A percentile compares a stretch with the other conserved stretches of the same genome.
These are phyloP conservation scores for Talaromyces pinophilus DNA, from an alignment of 2,329 filamentous ascomycete species.

Conservation along the genomic window DNA sequence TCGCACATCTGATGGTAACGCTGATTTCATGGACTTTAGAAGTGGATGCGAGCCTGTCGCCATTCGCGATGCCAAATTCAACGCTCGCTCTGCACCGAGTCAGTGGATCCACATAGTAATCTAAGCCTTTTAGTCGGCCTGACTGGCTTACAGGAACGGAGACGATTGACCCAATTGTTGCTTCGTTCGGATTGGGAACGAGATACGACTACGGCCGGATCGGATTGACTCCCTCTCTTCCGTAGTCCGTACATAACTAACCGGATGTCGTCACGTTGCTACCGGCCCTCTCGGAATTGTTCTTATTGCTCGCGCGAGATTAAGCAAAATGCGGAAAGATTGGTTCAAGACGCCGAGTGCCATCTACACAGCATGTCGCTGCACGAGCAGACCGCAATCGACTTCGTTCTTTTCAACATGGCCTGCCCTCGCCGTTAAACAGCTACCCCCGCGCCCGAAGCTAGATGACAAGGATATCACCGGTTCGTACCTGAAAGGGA, in stretches of 20 bases:
- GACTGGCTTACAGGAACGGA: neutral
- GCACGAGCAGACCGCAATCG: neutral
- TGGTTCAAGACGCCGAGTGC: neutral
- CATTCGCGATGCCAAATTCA: neutral
- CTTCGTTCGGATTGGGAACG: neutral
- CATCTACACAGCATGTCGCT: conserved; percentile 1
- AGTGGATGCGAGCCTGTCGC: neutral
- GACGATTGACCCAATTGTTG: neutral
- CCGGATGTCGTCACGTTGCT: neutral
- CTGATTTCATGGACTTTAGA: neutral
- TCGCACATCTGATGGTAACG: neutral
- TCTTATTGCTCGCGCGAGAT: neutral
- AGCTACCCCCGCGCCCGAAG: conserved; percentile 73
- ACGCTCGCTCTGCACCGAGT: neutral
- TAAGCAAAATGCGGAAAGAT: neutral
- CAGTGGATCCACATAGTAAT: neutral
- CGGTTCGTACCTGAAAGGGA: conserved; percentile 85
- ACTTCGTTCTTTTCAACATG: conserved; percentile 13
- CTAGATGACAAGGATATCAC: conserved; percentile 77
- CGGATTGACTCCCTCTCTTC: neutral
- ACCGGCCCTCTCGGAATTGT: neutral
- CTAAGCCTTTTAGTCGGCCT: neutral
- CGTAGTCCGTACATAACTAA: neutral
- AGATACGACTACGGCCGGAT: conserved; percentile 6
- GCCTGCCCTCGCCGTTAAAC: conserved; percentile 46